A percentile compares a stretch with the other conserved stretches of the same genome.
phyloP scores from a whole-genome alignment of 164 flowering plant genomes.

The Stephania cephalantha region DNA sequence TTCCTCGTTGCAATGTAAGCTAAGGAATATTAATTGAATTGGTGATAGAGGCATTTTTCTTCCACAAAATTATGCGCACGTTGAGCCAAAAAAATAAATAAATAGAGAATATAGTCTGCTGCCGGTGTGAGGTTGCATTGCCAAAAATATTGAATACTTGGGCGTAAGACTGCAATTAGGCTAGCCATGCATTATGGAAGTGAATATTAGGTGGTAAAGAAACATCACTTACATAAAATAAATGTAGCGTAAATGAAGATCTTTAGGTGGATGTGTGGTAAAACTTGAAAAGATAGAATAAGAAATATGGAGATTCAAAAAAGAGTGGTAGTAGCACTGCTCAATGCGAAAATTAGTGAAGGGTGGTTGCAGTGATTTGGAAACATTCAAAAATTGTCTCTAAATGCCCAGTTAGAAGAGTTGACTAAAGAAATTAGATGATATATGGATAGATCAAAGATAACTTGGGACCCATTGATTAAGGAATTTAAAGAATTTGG shows the following conservation, averaged over 20 bases:
- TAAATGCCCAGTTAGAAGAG: too few relatives aligned
- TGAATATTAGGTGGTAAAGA: not conserved
- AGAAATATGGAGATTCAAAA: not conserved
- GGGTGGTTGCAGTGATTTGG: not conserved
- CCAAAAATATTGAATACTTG: not conserved
- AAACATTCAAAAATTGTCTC: not conserved
- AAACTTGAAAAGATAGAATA: not conserved
- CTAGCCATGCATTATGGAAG: too few relatives aligned
- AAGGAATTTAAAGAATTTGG: too few relatives aligned
- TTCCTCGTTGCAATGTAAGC: not conserved
- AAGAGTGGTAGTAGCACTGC: not conserved
- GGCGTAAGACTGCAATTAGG: not conserved
- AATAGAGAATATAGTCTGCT: not conserved
- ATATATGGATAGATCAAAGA: too few relatives aligned
- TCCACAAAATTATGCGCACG: too few relatives aligned
- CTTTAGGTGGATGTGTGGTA: not conserved
- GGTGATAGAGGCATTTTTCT: not conserved
- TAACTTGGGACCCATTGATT: too few relatives aligned
- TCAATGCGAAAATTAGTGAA: too few relatives aligned
- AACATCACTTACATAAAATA: too few relatives aligned
- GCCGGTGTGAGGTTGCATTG: not conserved
- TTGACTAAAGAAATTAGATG: too few relatives aligned
- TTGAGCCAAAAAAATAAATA: too few relatives aligned
- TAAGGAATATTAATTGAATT: not conserved
- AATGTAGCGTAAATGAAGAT: too few relatives aligned